These are phyloP conservation scores for Basipetospora chlamydospora DNA, from an alignment of 2,329 filamentous ascomycete genomes.

Conservation along the genomic window DNA sequence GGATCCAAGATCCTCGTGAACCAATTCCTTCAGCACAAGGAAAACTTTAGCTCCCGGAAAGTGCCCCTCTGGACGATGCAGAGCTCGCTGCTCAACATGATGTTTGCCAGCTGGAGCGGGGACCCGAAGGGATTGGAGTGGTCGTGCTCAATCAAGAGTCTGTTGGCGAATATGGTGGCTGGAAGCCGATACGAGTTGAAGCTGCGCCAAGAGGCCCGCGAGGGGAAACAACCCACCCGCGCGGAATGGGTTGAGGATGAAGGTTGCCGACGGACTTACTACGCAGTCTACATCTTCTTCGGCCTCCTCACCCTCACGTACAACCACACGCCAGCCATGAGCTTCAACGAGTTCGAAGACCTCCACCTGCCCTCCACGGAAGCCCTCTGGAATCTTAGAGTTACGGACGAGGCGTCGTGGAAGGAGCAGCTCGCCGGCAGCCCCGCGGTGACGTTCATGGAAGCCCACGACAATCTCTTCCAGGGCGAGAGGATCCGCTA, in stretches of 20 bases:
- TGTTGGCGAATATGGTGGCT: constrained; percentile 96
- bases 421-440: constrained; percentile 59
- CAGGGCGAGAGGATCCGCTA: constrained; percentile 83
- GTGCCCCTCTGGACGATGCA: constrained; percentile 98
- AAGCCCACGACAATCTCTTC: constrained; percentile 90
- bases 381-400: constrained; percentile 80
- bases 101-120: constrained; percentile 97
- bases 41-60: constrained; percentile 95
- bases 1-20: constrained; percentile 95
- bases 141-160: constrained; percentile 97
- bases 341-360: constrained; percentile 95
- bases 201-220: constrained; percentile 76
- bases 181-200: constrained; percentile 95
- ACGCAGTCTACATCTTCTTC: constrained; percentile 98
- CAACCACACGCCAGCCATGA: constrained; percentile 95
- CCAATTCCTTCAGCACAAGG: constrained; percentile 93
- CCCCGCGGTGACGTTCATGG: constrained; percentile 71
- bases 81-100: constrained; percentile 91
- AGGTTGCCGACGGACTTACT: constrained; percentile 90
- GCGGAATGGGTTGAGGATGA: constrained; percentile 95
- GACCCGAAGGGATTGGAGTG: constrained; percentile 95
- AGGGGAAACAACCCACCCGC: constrained; percentile 59
- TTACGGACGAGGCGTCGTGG: constrained; percentile 69
- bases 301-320: constrained; percentile 88
- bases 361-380: constrained; percentile 87